phyloP scores from a whole-genome alignment of 371 early-diverging fungal genomes.

The Rhizopus delemar region DNA sequence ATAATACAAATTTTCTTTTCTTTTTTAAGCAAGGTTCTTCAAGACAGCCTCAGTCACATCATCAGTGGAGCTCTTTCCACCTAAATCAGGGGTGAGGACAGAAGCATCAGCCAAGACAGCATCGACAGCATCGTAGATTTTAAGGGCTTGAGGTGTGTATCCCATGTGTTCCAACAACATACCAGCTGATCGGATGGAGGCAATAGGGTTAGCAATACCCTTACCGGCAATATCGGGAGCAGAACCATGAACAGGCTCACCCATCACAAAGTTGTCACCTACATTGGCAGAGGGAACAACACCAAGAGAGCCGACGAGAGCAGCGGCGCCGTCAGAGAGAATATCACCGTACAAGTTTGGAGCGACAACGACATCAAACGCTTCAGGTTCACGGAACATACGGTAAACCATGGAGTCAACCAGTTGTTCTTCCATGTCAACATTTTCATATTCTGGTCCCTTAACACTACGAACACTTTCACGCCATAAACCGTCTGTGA shows the following conservation, averaged over 20 bases:
- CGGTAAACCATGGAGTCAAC: constrained; percentile 97
- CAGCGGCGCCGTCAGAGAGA: constrained; percentile 93
- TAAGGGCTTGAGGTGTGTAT: constrained; percentile 66
- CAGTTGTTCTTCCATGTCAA: constrained; percentile 89
- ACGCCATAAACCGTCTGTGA: constrained; percentile 94
- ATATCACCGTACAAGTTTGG: constrained; percentile 97
- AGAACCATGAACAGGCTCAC: constrained; percentile 95
- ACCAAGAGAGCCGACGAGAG: constrained; percentile 91
- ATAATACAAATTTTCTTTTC: neutral
- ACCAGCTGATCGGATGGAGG: constrained; percentile 89
- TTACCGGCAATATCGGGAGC: constrained; percentile 96
- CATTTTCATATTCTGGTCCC: constrained; percentile 57
- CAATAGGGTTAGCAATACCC: constrained; percentile 93
- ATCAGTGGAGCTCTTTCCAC: constrained; percentile 83
- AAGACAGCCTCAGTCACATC: constrained; percentile 84
- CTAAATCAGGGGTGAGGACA: constrained; percentile 86
- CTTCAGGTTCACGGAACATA: constrained; percentile 93
- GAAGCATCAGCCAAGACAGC: constrained; percentile 66
- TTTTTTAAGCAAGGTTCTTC: constrained; percentile 51
- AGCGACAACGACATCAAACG: constrained; percentile 92
- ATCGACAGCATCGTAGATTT: constrained; percentile 87
- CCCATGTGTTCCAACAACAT: constrained; percentile 87
- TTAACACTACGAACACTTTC: constrained; percentile 81
- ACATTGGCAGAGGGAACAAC: constrained; percentile 94
- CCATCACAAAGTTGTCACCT: constrained; percentile 89